Evolutionary conservation across 495 filamentous ascomycete genomes (phyloP).

Genomic region (Lindgomyces ingoldianus): DNA sequence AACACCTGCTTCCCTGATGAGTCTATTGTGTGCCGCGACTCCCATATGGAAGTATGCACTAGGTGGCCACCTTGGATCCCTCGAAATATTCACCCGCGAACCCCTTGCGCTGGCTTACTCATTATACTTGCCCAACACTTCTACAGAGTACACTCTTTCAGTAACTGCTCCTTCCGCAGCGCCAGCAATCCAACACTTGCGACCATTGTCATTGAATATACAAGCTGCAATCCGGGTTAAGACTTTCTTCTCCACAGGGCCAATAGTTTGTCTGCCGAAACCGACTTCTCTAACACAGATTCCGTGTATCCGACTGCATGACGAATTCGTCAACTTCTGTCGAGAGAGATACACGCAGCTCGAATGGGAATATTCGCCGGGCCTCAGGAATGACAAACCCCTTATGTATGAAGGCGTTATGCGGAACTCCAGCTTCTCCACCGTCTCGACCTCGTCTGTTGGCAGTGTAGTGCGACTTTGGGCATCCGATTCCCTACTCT

Average conservation of each 20-base stretch:
- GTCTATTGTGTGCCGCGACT: background rate
- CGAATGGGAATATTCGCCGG: background rate
- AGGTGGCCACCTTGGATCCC: slow-evolving; percentile 1
- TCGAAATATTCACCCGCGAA: background rate
- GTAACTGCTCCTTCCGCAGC: background rate
- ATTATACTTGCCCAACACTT: background rate
- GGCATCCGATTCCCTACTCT: background rate
- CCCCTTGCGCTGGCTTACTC: slow-evolving; percentile 6
- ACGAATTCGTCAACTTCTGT: background rate
- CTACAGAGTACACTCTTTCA: background rate
- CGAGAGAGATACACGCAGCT: background rate
- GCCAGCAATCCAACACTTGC: background rate
- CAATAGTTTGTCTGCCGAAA: slow-evolving; percentile 1
- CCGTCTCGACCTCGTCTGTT: background rate
- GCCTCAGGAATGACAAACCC: background rate
- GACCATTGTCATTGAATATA: slow-evolving; percentile 3
- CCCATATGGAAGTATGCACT: slow-evolving; percentile 10
- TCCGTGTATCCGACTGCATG: slow-evolving; percentile 1
- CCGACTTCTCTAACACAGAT: slow-evolving; percentile 1
- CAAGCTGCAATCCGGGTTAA: slow-evolving; percentile 4
- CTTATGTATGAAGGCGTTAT: background rate
- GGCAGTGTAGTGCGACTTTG: slow-evolving; percentile 2
- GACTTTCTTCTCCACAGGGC: background rate
- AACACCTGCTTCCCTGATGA: slow-evolving; percentile 11
- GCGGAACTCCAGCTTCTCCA: background rate